A percentile compares a stretch with the other conserved stretches of the same genome.
Conservation (phyloP, 148 eudicot species). For the Chenopodium album region DNA sequence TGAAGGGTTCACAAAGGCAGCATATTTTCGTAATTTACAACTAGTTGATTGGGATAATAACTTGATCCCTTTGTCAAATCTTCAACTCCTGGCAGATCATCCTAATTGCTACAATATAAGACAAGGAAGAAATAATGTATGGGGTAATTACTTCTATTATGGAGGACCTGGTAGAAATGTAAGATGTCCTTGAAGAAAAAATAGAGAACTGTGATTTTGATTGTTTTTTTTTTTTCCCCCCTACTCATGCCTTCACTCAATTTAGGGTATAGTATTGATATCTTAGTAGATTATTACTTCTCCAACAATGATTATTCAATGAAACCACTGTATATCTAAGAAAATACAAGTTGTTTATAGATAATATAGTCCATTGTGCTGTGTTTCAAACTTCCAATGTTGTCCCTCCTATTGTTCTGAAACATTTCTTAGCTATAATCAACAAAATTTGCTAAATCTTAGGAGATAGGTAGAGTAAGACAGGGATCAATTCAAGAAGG, state of each 20-base stretch:
- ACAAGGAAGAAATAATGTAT: constrained; percentile 72
- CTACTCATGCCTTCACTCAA: constrained; percentile 13
- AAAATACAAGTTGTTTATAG: constrained; percentile 14
- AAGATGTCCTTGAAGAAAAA: constrained; percentile 52
- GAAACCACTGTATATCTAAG: constrained; percentile 30
- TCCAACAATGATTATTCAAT: constrained; percentile 5
- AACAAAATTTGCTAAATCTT: not conserved
- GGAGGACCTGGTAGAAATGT: constrained; percentile 94
- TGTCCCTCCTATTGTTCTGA: constrained; percentile 3
- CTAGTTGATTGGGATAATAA: constrained; percentile 96
- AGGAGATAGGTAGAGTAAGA: not conserved
- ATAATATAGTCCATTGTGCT: not conserved
- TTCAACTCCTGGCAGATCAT: constrained; percentile 87
- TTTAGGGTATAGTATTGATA: constrained; percentile 21
- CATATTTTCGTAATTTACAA: constrained; percentile 85
- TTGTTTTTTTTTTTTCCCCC: not conserved
- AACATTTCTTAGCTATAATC: not conserved
- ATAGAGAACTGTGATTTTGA: not conserved
- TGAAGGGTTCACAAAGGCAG: constrained; percentile 85
- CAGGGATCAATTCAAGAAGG: not conserved
- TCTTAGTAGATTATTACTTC: constrained; percentile 17
- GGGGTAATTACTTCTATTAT: constrained; percentile 92
- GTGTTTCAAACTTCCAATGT: not conserved
- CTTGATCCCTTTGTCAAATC: constrained; percentile 67
- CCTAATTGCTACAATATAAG: constrained; percentile 81